Evolutionary conservation across 495 filamentous ascomycete genomes (phyloP).

Genomic region (Talaromyces liani): DNA sequence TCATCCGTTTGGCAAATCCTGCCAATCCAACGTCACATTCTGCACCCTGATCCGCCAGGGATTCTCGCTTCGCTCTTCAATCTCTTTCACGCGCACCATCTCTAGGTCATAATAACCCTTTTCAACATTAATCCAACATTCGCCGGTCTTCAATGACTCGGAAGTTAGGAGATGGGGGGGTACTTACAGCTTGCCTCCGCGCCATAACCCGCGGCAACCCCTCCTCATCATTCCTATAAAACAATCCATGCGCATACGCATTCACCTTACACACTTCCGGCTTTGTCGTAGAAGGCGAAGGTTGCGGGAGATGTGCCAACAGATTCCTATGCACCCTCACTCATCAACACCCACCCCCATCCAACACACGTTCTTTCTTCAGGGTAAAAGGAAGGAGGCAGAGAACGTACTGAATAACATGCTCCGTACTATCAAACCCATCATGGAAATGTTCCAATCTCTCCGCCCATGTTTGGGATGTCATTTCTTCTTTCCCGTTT

Average conservation of each 20-base stretch:
- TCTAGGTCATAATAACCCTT: not conserved
- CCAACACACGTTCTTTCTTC: not conserved
- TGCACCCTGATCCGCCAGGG: not conserved
- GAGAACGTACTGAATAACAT: not conserved
- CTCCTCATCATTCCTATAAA: not conserved
- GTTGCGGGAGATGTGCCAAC: not conserved
- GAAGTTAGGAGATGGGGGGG: not conserved
- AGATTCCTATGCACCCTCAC: not conserved
- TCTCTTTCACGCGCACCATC: not conserved
- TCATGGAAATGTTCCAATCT: not conserved
- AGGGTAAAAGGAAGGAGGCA: too few relatives aligned
- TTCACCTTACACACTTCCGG: not conserved
- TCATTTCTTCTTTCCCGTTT: not conserved
- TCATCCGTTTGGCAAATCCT: not conserved
- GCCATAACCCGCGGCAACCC: not conserved
- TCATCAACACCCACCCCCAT: not conserved
- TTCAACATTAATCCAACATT: not conserved
- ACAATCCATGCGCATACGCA: not conserved
- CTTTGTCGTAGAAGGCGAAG: not conserved
- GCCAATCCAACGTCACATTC: not conserved
- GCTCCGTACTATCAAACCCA: not conserved
- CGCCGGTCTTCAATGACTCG: not conserved
- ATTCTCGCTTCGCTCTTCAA: not conserved
- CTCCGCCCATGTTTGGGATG: not conserved
- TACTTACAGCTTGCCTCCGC: not conserved